Evolutionary conservation across 257 asterid species (phyloP).

Genomic region (Verbena officinalis): DNA sequence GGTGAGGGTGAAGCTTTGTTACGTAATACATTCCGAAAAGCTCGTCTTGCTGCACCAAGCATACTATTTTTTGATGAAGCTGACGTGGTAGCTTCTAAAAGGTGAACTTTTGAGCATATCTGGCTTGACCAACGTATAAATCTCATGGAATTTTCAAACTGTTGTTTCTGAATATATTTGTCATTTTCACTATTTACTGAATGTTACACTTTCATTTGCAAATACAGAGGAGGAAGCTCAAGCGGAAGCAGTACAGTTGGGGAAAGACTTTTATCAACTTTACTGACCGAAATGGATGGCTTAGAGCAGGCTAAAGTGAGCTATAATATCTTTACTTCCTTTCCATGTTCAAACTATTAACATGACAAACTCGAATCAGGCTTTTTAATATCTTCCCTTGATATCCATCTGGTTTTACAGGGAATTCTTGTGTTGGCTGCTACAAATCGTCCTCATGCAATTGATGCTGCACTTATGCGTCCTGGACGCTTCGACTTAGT

Average conservation of each 20-base stretch:
- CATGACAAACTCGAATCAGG: background rate
- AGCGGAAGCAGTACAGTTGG: slow-evolving; percentile 78
- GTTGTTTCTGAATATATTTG: background rate
- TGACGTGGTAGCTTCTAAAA: slow-evolving; percentile 84
- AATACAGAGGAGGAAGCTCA: slow-evolving; percentile 79
- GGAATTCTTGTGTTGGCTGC: slow-evolving; percentile 99
- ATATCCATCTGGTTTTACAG: slow-evolving; percentile 38
- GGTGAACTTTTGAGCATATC: slow-evolving; percentile 43
- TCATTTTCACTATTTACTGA: background rate
- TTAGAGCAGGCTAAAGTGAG: slow-evolving; percentile 88
- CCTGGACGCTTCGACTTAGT: slow-evolving; percentile 97
- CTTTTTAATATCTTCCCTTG: slow-evolving; percentile 4
- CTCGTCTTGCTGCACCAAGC: slow-evolving; percentile 97
- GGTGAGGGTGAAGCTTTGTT: slow-evolving; percentile 97
- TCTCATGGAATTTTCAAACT: background rate
- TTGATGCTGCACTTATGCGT: slow-evolving; percentile 92
- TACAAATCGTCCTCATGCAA: slow-evolving; percentile 89
- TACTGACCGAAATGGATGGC: slow-evolving; percentile 98
- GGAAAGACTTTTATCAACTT: slow-evolving; percentile 86
- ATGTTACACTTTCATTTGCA: slow-evolving; percentile 17
- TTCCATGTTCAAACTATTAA: slow-evolving; percentile 11
- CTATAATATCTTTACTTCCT: slow-evolving; percentile 1
- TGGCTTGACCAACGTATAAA: background rate
- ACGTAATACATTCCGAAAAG: slow-evolving; percentile 86
- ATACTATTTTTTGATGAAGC: slow-evolving; percentile 94